Base-by-base conservation (phyloP, 805 yeast genomes). In the Yamadazyma paraphyllophila region DNA sequence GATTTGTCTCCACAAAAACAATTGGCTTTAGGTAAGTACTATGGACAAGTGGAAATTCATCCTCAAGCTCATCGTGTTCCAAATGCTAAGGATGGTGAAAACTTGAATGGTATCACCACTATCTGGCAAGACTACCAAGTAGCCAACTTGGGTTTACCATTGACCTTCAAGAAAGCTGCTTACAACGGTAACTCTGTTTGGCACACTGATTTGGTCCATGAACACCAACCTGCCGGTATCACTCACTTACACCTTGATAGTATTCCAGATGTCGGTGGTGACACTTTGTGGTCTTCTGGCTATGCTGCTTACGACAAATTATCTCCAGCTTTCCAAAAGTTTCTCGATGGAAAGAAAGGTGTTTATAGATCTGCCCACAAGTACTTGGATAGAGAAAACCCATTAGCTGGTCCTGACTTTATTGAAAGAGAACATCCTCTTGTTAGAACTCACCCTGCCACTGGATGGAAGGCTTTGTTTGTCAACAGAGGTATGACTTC, bases 371-470 rank as follows among this genome's bases (percentile, higher is more conserved):
- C 70, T 35, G 77, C 77, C 41, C 76, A 76, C 50, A 60, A 62
- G 30, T 71, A 69, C 49, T 56, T 66, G 30, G 72, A 73, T 45
- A 67, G 78, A 48, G 63, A 71, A 16, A 67, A 69, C 25, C 81
- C 80, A 16, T 67, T 78, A 20, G 62, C 62, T 45, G 75, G 77
- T n/a, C 74, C 73, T 13, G 69, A 69, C 46, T 69, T 69, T 44
- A 66, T 80, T 44, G 81, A 73, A 52, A 72, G 82, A 60, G 77
- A 72, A 47, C 87, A 82, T 61, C 85, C 85, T 2, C 51, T 82
- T 20, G 74, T 82, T 30, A 74, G 85, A 64, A 78, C 84, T 33
- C 82, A 82, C 53, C 86, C 87, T 8, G 82, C 75, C 11, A 81
- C 85, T 25, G 84, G 84, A 36, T 72, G 80, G 78, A 82, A 81